phyloP scores from a whole-genome alignment of 441 rosid species.

The Rhodomyrtus psidioides region DNA sequence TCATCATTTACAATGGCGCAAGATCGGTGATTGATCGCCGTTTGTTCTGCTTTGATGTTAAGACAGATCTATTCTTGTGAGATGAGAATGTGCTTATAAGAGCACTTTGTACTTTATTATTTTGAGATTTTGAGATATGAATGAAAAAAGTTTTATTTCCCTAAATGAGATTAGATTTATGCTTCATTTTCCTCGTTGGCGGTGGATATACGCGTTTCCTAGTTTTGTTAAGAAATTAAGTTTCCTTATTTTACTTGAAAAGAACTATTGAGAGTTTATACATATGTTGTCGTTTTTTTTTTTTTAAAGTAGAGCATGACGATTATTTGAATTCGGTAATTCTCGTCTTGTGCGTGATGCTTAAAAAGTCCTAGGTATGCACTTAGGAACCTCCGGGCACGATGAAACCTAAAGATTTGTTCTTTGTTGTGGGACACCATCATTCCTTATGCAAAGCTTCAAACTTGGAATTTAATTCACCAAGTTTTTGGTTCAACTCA shows the following conservation, averaged over 20 bases:
- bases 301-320: no score
- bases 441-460: neutral
- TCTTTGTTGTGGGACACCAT: neutral
- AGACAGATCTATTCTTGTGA: no score
- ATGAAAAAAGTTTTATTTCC: neutral
- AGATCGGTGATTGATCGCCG: neutral
- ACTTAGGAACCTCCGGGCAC: neutral
- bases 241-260: no score
- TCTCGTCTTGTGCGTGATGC: no score
- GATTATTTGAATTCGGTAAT: neutral
- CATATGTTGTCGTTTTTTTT: no score
- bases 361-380: neutral
- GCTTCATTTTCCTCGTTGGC: neutral
- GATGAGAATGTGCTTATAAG: no score
- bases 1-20: neutral
- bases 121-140: no score
- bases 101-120: no score
- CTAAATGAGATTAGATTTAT: neutral
- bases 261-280: no score
- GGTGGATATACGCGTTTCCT: neutral
- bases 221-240: neutral
- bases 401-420: neutral
- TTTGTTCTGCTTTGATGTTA: no score
- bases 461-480: neutral
- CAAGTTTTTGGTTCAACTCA: neutral